Conservation (phyloP, 1,284 basidiomycete species). For the Rhodofomes roseus region DNA sequence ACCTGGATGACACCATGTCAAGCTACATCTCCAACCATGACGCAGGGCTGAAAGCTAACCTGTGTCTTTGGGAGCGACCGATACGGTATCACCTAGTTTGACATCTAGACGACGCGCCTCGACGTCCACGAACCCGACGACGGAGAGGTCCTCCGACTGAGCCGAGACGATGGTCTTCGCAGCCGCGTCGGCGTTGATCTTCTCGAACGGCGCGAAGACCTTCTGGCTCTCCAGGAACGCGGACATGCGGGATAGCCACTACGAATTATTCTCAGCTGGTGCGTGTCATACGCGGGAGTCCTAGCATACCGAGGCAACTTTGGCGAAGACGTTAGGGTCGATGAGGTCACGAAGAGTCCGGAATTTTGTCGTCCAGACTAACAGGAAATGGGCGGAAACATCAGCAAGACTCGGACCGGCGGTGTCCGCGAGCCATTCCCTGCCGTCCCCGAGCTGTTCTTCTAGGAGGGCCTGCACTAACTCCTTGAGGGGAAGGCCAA, state of each 20-base stretch:
- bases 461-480: constrained; percentile 39
- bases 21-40: not conserved
- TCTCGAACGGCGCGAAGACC: constrained; percentile 18
- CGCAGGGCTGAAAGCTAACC: constrained; percentile 28
- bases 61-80: constrained; percentile 46
- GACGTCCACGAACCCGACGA: constrained; percentile 41
- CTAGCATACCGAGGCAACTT: constrained; percentile 35
- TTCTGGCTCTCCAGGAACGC: constrained; percentile 30
- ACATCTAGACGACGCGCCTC: constrained; percentile 44
- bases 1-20: constrained; percentile 23
- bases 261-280: not conserved
- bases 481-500: not conserved
- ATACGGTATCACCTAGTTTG: constrained; percentile 34
- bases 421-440: constrained; percentile 58
- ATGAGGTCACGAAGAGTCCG: constrained; percentile 34
- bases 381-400: constrained; percentile 44
- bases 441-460: constrained; percentile 50
- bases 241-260: constrained; percentile 47
- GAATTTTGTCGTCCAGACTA: constrained; percentile 41
- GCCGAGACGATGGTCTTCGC: constrained; percentile 38
- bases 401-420: constrained; percentile 47
- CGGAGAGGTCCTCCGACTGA: constrained; percentile 33
- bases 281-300: not conserved
- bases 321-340: constrained; percentile 36
- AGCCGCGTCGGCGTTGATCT: constrained; percentile 40